Evolutionary conservation across 2,329 filamentous ascomycete species (phyloP), one percentile per base, ranked within the genome.

Genomic region (Amesomyces nigricolor): DNA sequence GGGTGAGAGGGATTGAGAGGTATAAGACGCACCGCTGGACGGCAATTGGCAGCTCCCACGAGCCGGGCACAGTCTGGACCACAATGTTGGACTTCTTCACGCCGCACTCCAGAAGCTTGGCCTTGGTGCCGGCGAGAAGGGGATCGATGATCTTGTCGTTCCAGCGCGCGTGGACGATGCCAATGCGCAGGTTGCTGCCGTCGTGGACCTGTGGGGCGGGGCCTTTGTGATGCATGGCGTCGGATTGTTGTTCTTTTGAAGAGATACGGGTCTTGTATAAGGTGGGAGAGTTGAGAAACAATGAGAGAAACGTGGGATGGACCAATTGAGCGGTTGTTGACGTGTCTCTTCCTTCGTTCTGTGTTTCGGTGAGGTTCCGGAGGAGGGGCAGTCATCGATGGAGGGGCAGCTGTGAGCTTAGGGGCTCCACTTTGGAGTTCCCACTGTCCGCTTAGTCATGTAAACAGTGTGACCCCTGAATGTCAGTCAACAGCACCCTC

Each of bases 91-190:
- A 83, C 67, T 91, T 85, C 70, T 85, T 85, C 54, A 99, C 92
- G 53, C 94, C 94, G 51, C 86, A 83, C 43, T 81, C 81, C 35
- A 86, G 75, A 54, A 99, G 84, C 68, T 86, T 86, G 65, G 86
- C 86, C 73, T 87, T 89, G 45, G 89, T 83, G 62, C 94, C 94
- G 51, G 81, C 77, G 58, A 99, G 80, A 55, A 99, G 84, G 51
- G 90, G 85, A 57, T 88, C 85, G 72, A 97, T 96, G 70, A 99
- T 89, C 63, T 80, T 81, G 62, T 79, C 80, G 76, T 99, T 99
- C 94, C 94, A 99, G 66, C 94, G 86, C 57, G 92, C 92, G 75
- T 97, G 94, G 57, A 99, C 82, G 69, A 99, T 97, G 69, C 88
- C 92, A 69, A 99, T 86, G 68, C 94, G 89, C 61, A 99, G 82